phyloP scores from a whole-genome alignment of 768 basidiomycete species.

The Phlegmacium glaucopus region DNA sequence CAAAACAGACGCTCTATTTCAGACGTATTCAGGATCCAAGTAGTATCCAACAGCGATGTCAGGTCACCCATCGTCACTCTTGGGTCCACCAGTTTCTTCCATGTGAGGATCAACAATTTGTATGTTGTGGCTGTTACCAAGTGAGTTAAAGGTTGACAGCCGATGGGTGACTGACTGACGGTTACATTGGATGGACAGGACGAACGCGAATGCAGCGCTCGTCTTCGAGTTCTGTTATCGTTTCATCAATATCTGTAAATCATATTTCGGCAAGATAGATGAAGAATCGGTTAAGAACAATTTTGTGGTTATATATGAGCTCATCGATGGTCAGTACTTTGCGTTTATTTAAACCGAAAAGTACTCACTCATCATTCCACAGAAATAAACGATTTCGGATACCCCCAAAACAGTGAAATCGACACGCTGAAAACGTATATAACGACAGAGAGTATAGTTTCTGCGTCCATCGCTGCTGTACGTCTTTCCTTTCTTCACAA shows the following conservation, averaged over 20 bases:
- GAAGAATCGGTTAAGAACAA: slow-evolving; percentile 99
- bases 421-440: slow-evolving; percentile 98
- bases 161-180: background rate
- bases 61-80: slow-evolving; percentile 96
- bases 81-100: slow-evolving; percentile 98
- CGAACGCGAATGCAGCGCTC: slow-evolving; percentile 95
- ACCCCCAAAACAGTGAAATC: slow-evolving; percentile 98
- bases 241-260: slow-evolving; percentile 90
- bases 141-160: slow-evolving; percentile 50
- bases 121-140: slow-evolving; percentile 97
- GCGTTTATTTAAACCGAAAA: background rate
- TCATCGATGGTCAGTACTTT: slow-evolving; percentile 81
- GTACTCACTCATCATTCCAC: background rate
- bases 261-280: slow-evolving; percentile 98
- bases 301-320: slow-evolving; percentile 96
- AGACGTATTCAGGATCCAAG: slow-evolving; percentile 98
- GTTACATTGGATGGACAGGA: slow-evolving; percentile 42
- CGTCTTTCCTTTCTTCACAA: too few species aligned
- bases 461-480: slow-evolving; percentile 80
- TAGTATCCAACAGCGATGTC: slow-evolving; percentile 96
- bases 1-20: slow-evolving; percentile 83
- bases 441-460: slow-evolving; percentile 94
- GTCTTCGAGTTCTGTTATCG: slow-evolving; percentile 98
- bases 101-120: slow-evolving; percentile 92
- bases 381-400: slow-evolving; percentile 99